These are phyloP conservation scores for Keqinozyma sinolaborantium DNA, from an alignment of 1,139 yeast genomes.

Conservation along the genomic window DNA sequence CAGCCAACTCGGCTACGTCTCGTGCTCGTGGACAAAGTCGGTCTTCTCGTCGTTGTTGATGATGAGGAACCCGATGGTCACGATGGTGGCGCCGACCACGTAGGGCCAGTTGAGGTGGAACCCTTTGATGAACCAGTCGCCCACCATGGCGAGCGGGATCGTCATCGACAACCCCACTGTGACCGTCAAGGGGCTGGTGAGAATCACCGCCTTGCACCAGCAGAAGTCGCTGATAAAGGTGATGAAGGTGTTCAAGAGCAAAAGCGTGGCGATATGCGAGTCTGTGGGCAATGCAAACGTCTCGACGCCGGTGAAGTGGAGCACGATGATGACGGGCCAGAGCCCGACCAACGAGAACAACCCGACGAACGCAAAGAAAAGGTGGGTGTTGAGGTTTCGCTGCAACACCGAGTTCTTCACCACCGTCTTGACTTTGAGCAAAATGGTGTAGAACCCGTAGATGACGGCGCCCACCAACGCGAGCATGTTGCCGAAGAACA, in stretches of 20 bases:
- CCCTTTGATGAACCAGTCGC: constrained; percentile 74
- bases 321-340: constrained; percentile 76
- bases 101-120: constrained; percentile 60
- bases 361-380: constrained; percentile 94
- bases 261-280: constrained; percentile 46
- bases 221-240: constrained; percentile 87
- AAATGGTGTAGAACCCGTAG: constrained; percentile 88
- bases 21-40: constrained; percentile 30
- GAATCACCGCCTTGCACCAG: constrained; percentile 93
- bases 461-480: constrained; percentile 83
- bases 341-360: constrained; percentile 68
- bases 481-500: constrained; percentile 70
- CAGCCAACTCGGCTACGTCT: neutral
- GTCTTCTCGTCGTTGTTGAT: constrained; percentile 75
- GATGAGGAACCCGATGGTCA: constrained; percentile 77
- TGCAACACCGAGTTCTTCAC: constrained; percentile 52
- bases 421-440: constrained; percentile 66
- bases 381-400: constrained; percentile 71
- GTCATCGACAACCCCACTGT: constrained; percentile 93
- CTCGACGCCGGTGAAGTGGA: constrained; percentile 65
- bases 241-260: constrained; percentile 64
- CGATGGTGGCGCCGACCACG: constrained; percentile 74
- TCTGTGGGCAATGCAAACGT: constrained; percentile 66
- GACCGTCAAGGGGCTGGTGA: constrained; percentile 91
- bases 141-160: constrained; percentile 90